A percentile compares a stretch with the other conserved stretches of the same genome.
phyloP scores from a whole-genome alignment of 2,329 filamentous ascomycete genomes.

The Cladorrhinum sp. region DNA sequence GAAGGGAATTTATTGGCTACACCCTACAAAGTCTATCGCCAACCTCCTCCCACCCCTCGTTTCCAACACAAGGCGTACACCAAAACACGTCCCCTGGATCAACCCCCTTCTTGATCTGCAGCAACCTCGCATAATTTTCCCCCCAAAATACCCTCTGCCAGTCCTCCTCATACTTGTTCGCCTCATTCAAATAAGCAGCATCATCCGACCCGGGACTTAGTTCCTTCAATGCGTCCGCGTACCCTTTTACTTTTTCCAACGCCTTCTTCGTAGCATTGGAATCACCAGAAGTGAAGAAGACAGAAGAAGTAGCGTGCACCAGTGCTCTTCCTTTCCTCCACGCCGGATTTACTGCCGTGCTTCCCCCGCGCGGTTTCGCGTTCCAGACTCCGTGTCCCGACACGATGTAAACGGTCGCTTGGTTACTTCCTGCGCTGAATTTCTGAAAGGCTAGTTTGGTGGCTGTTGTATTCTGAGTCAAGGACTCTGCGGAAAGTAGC shows the following conservation, averaged over 20 bases:
- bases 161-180: constrained; percentile 19
- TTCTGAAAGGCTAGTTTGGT: constrained; percentile 18
- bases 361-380: constrained; percentile 21
- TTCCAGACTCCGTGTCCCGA: constrained; percentile 25
- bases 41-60: constrained; percentile 30
- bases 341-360: constrained; percentile 24
- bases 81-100: constrained; percentile 41
- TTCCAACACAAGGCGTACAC: constrained; percentile 39
- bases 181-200: constrained; percentile 26
- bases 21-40: constrained; percentile 21
- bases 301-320: constrained; percentile 21
- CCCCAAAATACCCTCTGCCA: constrained; percentile 31
- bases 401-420: constrained; percentile 25
- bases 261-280: constrained; percentile 14
- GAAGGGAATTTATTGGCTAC: background rate
- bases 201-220: constrained; percentile 29
- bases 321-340: constrained; percentile 23
- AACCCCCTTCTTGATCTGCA: constrained; percentile 35
- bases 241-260: constrained; percentile 7
- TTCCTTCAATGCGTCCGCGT: constrained; percentile 25
- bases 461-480: constrained; percentile 19
- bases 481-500: constrained; percentile 16
- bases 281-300: constrained; percentile 14
- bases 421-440: constrained; percentile 18
- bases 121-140: constrained; percentile 34